Percentiles rank a stretch among this genome's conserved stretches.
Conservation (phyloP, 2,329 filamentous ascomycete species). For the Talaromyces sp. region DNA sequence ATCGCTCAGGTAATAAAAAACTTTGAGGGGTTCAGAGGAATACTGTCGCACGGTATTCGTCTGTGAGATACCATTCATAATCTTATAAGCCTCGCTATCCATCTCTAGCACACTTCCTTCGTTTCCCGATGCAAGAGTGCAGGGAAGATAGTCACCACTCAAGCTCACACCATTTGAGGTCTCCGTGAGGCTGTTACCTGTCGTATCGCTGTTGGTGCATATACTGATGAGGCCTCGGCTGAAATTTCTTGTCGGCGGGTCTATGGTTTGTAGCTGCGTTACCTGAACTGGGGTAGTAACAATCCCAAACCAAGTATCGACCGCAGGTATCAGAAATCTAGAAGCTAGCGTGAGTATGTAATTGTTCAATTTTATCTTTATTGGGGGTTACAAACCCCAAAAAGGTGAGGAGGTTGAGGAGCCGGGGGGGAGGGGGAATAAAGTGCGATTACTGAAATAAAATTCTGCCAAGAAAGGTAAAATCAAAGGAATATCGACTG, state of each 20-base stretch:
- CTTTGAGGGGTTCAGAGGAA: not conserved
- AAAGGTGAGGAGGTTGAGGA: too few species aligned
- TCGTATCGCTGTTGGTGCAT: not conserved
- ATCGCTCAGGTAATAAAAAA: not conserved
- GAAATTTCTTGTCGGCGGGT: not conserved
- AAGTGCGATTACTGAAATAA: not conserved
- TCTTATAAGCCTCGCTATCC: not conserved
- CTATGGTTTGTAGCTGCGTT: not conserved
- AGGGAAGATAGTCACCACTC: not conserved
- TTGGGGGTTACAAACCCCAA: not conserved
- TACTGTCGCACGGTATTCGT: not conserved
- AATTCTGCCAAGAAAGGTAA: not conserved
- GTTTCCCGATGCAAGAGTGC: not conserved
- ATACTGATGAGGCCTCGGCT: not conserved
- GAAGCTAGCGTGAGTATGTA: not conserved
- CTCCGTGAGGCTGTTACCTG: not conserved
- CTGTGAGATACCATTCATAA: not conserved
- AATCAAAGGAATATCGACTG: not conserved
- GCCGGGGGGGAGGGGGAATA: too few species aligned
- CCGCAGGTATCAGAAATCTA: not conserved
- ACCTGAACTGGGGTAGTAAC: not conserved
- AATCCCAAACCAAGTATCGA: conserved; percentile 1
- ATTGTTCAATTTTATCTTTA: not conserved
- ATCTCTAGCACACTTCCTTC: not conserved
- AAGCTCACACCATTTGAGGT: not conserved